Evolutionary conservation across 1,284 basidiomycete genomes (phyloP).

Genomic region (Apiotrichum gamsii): DNA sequence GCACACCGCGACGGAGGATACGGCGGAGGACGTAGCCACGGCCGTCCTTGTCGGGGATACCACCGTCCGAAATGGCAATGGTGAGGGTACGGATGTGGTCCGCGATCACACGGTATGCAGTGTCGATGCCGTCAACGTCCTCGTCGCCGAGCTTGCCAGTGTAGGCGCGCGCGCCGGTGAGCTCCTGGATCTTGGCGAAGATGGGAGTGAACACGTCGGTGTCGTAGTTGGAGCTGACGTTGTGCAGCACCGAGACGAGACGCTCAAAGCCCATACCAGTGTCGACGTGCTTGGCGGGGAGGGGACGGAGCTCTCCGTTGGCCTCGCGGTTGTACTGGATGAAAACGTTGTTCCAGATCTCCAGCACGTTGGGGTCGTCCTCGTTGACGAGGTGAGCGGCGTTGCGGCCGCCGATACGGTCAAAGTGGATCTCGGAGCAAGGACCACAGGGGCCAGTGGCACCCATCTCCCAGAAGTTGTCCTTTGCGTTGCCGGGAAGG

Average conservation of each 20-base stretch:
- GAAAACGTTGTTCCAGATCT: conserved; percentile 99
- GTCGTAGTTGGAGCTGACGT: conserved; percentile 92
- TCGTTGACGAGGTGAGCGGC: conserved; percentile 87
- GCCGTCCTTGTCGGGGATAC: conserved; percentile 92
- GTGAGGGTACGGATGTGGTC: conserved; percentile 95
- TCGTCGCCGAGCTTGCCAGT: conserved; percentile 86
- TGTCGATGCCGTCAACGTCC: conserved; percentile 90
- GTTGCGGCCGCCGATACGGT: conserved; percentile 83
- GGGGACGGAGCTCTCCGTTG: conserved; percentile 68
- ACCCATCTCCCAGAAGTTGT: conserved; percentile 99
- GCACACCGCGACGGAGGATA: conserved; percentile 83
- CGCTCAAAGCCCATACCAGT: conserved; percentile 99
- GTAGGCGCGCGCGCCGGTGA: conserved; percentile 84
- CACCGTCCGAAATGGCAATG: conserved; percentile 92
- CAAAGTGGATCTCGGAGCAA: conserved; percentile 95
- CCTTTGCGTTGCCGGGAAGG: conserved; percentile 88
- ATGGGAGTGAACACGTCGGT: conserved; percentile 92
- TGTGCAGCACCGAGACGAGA: conserved; percentile 86
- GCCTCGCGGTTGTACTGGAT: conserved; percentile 97
- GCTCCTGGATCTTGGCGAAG: conserved; percentile 77
- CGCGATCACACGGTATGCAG: conserved; percentile 92
- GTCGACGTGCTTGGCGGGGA: conserved; percentile 93
- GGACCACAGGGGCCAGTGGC: conserved; percentile 96
- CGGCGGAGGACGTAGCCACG: conserved; percentile 91
- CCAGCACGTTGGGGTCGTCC: conserved; percentile 94